Conservation (phyloP, 495 filamentous ascomycete species). For the Xylaria castorea region DNA sequence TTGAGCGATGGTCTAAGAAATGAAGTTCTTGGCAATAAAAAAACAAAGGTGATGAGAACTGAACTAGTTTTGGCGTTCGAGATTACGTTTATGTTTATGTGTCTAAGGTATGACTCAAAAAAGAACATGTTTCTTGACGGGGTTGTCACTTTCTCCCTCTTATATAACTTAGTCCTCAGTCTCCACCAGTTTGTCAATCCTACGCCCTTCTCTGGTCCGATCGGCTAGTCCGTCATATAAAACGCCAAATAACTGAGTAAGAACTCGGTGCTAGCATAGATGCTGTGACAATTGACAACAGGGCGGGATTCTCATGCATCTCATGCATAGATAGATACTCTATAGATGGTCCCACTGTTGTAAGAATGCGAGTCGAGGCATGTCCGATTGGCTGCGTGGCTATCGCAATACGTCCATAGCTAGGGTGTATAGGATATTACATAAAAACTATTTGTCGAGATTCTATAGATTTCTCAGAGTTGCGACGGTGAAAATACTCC, state of each 20-base stretch:
- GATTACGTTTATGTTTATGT: not conserved
- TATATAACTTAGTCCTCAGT: not conserved
- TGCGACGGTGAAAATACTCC: conserved; percentile 1
- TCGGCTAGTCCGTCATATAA: not conserved
- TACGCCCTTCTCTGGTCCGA: conserved; percentile 21
- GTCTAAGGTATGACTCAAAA: not conserved
- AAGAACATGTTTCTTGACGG: not conserved
- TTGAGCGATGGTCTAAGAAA: not conserved
- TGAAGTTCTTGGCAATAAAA: not conserved
- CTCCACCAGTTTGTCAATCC: conserved; percentile 8
- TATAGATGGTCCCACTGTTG: not conserved
- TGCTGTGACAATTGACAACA: not conserved
- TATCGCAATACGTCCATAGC: not conserved
- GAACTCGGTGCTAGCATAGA: not conserved
- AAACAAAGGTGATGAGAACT: not conserved
- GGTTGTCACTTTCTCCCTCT: not conserved
- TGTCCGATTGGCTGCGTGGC: not conserved
- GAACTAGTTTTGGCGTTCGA: too few species aligned
- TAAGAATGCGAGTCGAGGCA: not conserved
- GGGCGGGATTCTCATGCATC: not conserved
- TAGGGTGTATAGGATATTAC: not conserved
- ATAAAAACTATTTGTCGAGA: not conserved
- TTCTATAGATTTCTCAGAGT: not conserved
- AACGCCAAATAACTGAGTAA: not conserved
- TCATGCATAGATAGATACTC: not conserved